Evolutionary conservation across 2,329 filamentous ascomycete genomes (phyloP).

Genomic region (Polychaeton citri): DNA sequence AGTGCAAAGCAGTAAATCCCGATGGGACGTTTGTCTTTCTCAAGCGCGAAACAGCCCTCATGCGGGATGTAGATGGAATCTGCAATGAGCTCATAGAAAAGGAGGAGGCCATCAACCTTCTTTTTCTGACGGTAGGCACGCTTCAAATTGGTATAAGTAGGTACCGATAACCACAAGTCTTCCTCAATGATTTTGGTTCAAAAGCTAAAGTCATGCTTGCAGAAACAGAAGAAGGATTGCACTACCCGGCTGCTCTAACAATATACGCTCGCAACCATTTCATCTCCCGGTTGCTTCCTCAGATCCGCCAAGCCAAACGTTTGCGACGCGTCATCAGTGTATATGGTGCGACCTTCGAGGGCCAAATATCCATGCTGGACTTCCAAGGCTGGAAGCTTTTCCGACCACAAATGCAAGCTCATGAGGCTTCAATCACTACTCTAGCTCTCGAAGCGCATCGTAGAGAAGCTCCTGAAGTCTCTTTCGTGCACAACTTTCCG

Average conservation of each 20-base stretch:
- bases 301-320: slow-evolving; percentile 13
- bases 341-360: slow-evolving; percentile 14
- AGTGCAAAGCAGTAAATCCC: slow-evolving; percentile 32
- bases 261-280: slow-evolving; percentile 27
- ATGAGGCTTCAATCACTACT: slow-evolving; percentile 14
- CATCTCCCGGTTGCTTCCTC: slow-evolving; percentile 23
- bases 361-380: slow-evolving; percentile 12
- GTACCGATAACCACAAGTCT: not conserved
- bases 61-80: slow-evolving; percentile 36
- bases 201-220: not conserved
- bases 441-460: slow-evolving; percentile 13
- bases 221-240: slow-evolving; percentile 24
- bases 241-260: slow-evolving; percentile 19
- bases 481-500: slow-evolving; percentile 20
- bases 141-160: slow-evolving; percentile 11
- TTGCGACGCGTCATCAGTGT: slow-evolving; percentile 16
- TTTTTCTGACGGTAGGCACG: slow-evolving; percentile 37
- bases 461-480: slow-evolving; percentile 12
- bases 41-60: slow-evolving; percentile 31
- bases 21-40: slow-evolving; percentile 34
- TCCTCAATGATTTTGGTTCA: not conserved
- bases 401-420: slow-evolving; percentile 5
- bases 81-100: slow-evolving; percentile 35
- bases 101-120: slow-evolving; percentile 37
- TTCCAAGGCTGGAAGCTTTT: slow-evolving; percentile 11